Evolutionary conservation across 441 rosid genomes (phyloP).

Genomic region (Codiaeum variegatum): DNA sequence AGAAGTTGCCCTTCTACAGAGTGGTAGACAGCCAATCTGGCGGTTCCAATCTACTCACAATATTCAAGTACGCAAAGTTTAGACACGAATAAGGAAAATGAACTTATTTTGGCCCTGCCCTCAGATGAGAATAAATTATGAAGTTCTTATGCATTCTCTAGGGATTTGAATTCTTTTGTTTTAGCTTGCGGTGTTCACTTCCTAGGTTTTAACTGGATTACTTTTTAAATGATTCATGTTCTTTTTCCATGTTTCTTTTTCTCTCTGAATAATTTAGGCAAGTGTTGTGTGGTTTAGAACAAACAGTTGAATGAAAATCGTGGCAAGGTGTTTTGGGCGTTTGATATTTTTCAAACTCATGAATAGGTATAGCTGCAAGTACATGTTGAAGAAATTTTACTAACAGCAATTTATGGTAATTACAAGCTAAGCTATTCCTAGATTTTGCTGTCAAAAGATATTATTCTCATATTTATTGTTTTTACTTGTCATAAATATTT

Average conservation of each 20-base stretch:
- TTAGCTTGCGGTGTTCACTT: neutral
- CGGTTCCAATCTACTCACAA: conserved; percentile 91
- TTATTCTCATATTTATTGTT: too few species aligned
- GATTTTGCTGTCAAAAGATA: too few species aligned
- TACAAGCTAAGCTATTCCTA: neutral
- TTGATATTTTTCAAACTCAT: too few species aligned
- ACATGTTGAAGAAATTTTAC: neutral
- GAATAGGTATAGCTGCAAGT: neutral
- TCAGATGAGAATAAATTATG: neutral
- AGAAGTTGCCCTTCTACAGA: conserved; percentile 86
- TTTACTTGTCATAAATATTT: too few species aligned
- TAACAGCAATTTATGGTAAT: neutral
- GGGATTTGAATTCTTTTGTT: neutral
- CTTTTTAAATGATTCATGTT: neutral
- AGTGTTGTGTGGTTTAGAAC: neutral
- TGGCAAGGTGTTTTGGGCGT: too few species aligned
- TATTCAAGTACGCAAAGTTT: conserved; percentile 89
- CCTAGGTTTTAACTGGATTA: conserved; percentile 3
- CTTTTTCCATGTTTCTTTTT: neutral
- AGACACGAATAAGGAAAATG: conserved; percentile 18
- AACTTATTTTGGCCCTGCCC: conserved; percentile 6
- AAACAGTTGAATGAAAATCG: neutral
- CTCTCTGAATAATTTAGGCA: neutral
- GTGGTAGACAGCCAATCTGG: conserved; percentile 95
- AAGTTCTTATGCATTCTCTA: neutral